Conservation (phyloP, 2,329 filamentous ascomycete species). For the Ustulina deusta region DNA sequence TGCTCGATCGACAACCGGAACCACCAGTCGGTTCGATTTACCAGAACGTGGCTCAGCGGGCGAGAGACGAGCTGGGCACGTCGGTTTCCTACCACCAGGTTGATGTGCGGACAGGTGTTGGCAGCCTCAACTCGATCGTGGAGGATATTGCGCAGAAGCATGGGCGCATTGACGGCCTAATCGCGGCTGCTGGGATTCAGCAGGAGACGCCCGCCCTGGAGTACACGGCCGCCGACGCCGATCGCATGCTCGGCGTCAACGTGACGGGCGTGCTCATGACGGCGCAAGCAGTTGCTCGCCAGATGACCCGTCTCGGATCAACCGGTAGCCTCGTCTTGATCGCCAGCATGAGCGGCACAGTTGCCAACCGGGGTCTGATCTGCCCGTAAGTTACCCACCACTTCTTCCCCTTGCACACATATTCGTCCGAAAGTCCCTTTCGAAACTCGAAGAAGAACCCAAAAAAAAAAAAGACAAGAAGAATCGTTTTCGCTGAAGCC, state of each 20-base stretch:
- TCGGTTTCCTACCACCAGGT: constrained; percentile 80
- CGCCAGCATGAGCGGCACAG: constrained; percentile 76
- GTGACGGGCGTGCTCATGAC: constrained; percentile 88
- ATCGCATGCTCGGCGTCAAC: constrained; percentile 86
- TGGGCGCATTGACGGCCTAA: constrained; percentile 81
- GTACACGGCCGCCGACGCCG: constrained; percentile 79
- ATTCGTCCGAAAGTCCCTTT: not conserved
- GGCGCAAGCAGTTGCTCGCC: constrained; percentile 85
- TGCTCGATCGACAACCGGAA: constrained; percentile 71
- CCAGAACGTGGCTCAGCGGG: constrained; percentile 71
- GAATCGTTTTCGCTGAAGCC: not conserved
- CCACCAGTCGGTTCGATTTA: constrained; percentile 70
- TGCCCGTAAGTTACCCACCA: constrained; percentile 63
- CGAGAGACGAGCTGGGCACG: constrained; percentile 72
- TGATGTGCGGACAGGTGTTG: constrained; percentile 78
- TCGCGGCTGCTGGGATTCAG: constrained; percentile 78
- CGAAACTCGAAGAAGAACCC: not conserved
- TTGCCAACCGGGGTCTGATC: constrained; percentile 72
- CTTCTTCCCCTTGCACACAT: not conserved
- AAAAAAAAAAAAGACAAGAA: not conserved
- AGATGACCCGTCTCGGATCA: constrained; percentile 71
- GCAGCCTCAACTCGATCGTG: constrained; percentile 74
- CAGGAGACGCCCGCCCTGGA: constrained; percentile 87
- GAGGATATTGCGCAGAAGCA: constrained; percentile 75
- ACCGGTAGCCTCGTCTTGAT: constrained; percentile 74